Evolutionary conservation across 805 yeast genomes (phyloP), one percentile per base, ranked within the genome.

Genomic region (Candida palmyrensis): DNA sequence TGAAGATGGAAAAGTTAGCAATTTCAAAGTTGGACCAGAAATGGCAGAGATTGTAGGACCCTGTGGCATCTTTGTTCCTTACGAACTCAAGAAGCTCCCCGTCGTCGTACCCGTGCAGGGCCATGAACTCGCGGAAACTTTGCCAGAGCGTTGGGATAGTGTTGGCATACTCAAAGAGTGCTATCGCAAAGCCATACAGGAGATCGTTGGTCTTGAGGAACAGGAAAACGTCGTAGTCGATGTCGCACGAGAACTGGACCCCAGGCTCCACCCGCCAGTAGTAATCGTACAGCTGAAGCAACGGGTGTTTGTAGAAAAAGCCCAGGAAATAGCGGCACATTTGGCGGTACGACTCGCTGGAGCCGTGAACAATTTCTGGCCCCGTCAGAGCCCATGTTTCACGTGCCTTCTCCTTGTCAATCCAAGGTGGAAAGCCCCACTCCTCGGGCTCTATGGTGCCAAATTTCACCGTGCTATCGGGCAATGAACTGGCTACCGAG

Each of bases 1-100:
- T 64, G 73, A 79, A 79, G 40, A 83, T 74, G 33, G 78, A 80
- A 49, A 83, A 64, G 38, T 80, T 81, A 2, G 83, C 92, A 35
- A 83, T 64, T 59, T 82, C 88, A 44, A 81, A 82, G 54, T 82
- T 82, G 6, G 86, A 71, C 92, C 94, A 84, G 54, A 80, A 85
- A 54, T 85, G 95, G 51, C 94, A 84, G 47, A 73, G 51, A 49
- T 83, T 84, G 56, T 79, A 85, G 0, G 74, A 19, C 18, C 36
- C 18, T 7, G 24, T 24, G 8, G 35, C 36, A 26, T 47, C 44
- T 19, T 48, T 45, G 35, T 47, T 44, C 18, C 37, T 32, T 2
- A 47, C 32, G 25, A 48, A 46, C 9, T 41, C 41, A 16, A 44
- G 13, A 11, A 44, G 22, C 18, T 38, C 36, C 12, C 36, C 33